Evolutionary conservation across 352 stramenopile genomes (phyloP), one percentile per base, ranked within the genome.

Genomic region (Thraustochytrium striatum): DNA sequence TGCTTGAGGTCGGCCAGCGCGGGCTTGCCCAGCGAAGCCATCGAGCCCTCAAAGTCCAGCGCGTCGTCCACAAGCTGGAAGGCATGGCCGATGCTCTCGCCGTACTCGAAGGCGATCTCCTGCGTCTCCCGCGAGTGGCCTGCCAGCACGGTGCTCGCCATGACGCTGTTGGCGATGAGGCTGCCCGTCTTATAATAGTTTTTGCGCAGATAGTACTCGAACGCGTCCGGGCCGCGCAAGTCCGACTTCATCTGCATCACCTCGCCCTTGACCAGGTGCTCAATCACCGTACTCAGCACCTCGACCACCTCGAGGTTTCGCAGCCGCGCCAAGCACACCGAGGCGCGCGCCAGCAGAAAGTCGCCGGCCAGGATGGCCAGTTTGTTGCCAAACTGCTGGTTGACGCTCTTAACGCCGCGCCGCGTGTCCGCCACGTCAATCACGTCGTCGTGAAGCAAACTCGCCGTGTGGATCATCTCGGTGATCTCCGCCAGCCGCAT

Each of bases 11-110:
- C 95, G 47, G 92, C 91, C 82, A 98, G 85, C 33, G 96, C 86
- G 39, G 95, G 94, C 84, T 99, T 99, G 73, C 95, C 95, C 55
- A 95, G 83, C 19, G 72, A 85, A 16, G 88, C 90, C 61, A 94
- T 85, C 78, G 89, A 91, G 55, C 94, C 95, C 83, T 97, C 91
- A 86, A 98, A 99, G 87, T 99, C 96, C 52, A 99, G 88, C 39
- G 97, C 93, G 84, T 99, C 96, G 84, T 99, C 96, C 61, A 99
- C 95, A 98, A 94, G 95, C 88, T 99, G 96, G 85, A 99, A 99
- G 13, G 95, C 94, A 44, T 98, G 92, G 3, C 96, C 96, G 52
- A 98, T 89, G 87, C 98, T 93, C 79, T 97, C 97, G 41, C 95
- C 96, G 85, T 98, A 99, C 33, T 89, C 88, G 85, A 98, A 99